Conservation (phyloP, 2,329 filamentous ascomycete genomes). For the Colletotrichum abscissum region DNA sequence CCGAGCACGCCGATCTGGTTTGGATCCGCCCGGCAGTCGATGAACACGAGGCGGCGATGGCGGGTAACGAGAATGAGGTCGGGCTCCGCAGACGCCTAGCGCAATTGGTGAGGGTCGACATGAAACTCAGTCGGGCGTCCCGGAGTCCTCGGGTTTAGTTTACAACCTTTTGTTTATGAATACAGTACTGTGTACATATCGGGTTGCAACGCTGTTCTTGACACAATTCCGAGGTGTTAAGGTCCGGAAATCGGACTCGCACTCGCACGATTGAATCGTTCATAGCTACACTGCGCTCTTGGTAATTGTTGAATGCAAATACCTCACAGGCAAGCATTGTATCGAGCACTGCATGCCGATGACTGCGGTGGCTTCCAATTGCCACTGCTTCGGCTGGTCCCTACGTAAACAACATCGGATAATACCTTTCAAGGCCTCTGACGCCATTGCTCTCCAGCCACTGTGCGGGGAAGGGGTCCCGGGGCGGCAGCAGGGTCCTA, state of each 20-base stretch:
- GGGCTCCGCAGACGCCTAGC: not conserved
- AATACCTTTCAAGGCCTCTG: conserved; percentile 2
- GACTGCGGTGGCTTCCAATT: not conserved
- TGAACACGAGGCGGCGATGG: conserved; percentile 57
- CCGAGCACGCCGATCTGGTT: conserved; percentile 67
- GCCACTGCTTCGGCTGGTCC: conserved; percentile 2
- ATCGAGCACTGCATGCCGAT: not conserved
- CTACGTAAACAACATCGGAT: conserved; percentile 11
- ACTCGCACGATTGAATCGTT: not conserved
- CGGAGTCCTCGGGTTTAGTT: not conserved
- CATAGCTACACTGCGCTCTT: not conserved
- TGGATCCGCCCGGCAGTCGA: conserved; percentile 71
- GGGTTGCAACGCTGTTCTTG: too few relatives aligned
- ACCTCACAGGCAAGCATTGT: not conserved
- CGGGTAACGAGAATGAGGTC: not conserved
- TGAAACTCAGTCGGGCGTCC: not conserved
- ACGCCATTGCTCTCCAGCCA: conserved; percentile 14
- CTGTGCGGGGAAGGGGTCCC: conserved; percentile 19
- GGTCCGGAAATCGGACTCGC: not conserved
- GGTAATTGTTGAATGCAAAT: not conserved
- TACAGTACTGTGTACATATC: not conserved
- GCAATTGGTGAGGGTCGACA: not conserved
- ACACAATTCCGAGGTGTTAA: not conserved
- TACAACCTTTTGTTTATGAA: not conserved
- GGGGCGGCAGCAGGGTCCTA: conserved; percentile 12